A percentile compares a stretch with the other conserved stretches of the same genome.
Evolutionary conservation across 495 filamentous ascomycete genomes (phyloP).

Genomic region (Immersiella caudata): DNA sequence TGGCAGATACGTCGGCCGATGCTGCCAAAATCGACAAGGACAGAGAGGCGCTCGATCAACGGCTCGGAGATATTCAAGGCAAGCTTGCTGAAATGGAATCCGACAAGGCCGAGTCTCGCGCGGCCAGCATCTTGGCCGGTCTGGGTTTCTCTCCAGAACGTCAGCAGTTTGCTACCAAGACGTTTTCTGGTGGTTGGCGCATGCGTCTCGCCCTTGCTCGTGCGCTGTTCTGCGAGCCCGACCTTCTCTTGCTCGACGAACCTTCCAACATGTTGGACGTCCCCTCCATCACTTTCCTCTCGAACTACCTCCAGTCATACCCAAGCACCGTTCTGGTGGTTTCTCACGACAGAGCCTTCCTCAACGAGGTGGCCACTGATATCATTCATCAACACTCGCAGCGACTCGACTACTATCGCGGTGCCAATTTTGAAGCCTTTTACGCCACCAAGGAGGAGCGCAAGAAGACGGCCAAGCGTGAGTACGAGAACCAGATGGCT

Average conservation of each 20-base stretch:
- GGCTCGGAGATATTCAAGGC: constrained; percentile 83
- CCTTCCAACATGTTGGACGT: constrained; percentile 99
- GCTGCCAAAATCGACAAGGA: constrained; percentile 81
- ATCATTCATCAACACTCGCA: constrained; percentile 99
- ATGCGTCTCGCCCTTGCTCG: constrained; percentile 95
- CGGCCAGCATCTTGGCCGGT: constrained; percentile 94
- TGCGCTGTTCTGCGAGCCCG: constrained; percentile 97
- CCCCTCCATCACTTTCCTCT: constrained; percentile 98
- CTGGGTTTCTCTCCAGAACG: constrained; percentile 94
- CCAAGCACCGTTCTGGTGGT: constrained; percentile 95
- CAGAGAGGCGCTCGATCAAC: constrained; percentile 85
- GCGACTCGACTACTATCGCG: constrained; percentile 97
- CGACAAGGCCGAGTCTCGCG: constrained; percentile 93
- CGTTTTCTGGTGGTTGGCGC: constrained; percentile 99
- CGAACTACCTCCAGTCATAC: constrained; percentile 92
- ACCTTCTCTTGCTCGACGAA: constrained; percentile 95
- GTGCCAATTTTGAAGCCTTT: constrained; percentile 97
- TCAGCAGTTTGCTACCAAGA: constrained; percentile 91
- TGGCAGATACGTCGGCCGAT: constrained; percentile 87
- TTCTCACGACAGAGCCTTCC: constrained; percentile 97
- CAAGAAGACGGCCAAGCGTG: constrained; percentile 91
- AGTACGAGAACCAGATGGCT: constrained; percentile 98
- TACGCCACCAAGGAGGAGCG: constrained; percentile 98
- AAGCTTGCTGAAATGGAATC: constrained; percentile 99
- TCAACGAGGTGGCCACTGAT: constrained; percentile 99